Percentiles rank a stretch among this genome's conserved stretches.
Evolutionary conservation across 1,284 basidiomycete genomes (phyloP).

Genomic region (Ustilago cynodontis): DNA sequence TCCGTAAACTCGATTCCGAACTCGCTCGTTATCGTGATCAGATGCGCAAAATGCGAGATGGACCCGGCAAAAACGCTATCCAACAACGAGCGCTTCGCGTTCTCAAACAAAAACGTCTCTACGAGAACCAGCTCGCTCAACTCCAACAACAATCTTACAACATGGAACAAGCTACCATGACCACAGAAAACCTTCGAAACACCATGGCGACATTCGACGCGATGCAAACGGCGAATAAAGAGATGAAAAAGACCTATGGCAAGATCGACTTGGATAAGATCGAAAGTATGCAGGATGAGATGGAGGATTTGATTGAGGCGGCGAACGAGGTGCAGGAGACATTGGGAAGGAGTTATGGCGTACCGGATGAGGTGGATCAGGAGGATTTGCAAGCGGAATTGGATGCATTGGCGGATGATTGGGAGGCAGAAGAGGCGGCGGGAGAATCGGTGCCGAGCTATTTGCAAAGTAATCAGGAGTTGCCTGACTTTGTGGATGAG

Average conservation of each 20-base stretch:
- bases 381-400: slow-evolving; percentile 92
- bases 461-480: slow-evolving; percentile 48
- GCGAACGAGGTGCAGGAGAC: slow-evolving; percentile 98
- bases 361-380: slow-evolving; percentile 98
- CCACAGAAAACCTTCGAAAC: slow-evolving; percentile 96
- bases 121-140: slow-evolving; percentile 91
- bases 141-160: slow-evolving; percentile 97
- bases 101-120: slow-evolving; percentile 95
- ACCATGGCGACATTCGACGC: slow-evolving; percentile 99
- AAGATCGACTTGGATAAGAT: slow-evolving; percentile 99
- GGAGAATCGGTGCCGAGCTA: slow-evolving; percentile 57
- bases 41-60: slow-evolving; percentile 91
- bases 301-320: slow-evolving; percentile 97
- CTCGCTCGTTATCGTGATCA: slow-evolving; percentile 93
- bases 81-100: slow-evolving; percentile 94
- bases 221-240: slow-evolving; percentile 97
- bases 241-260: slow-evolving; percentile 95
- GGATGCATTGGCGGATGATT: slow-evolving; percentile 78
- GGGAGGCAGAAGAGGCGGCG: slow-evolving; percentile 61
- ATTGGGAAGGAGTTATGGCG: slow-evolving; percentile 90
- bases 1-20: slow-evolving; percentile 95
- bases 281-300: slow-evolving; percentile 79
- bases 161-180: slow-evolving; percentile 96
- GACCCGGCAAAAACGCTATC: slow-evolving; percentile 95
- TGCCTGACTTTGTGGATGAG: slow-evolving; percentile 67